Conservation (phyloP, 2,329 filamentous ascomycete genomes). For the Cercospora sesami region DNA sequence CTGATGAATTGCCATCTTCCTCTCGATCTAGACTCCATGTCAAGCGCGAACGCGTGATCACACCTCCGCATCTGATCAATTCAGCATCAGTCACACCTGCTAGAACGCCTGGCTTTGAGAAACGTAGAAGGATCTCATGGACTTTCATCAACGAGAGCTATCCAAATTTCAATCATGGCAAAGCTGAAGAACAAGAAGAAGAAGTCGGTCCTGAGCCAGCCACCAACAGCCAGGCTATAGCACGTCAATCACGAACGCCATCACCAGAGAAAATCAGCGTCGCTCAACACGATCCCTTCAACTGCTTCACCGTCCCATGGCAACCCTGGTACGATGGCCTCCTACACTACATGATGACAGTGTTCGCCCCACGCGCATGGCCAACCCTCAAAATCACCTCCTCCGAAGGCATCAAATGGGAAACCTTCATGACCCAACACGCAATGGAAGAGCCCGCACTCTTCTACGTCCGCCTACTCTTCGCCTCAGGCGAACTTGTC, state of each 20-base stretch:
- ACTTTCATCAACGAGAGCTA: not conserved
- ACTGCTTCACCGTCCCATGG: slow-evolving; percentile 35
- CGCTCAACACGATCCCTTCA: slow-evolving; percentile 34
- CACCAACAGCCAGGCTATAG: not conserved
- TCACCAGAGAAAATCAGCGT: not conserved
- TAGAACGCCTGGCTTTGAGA: not conserved
- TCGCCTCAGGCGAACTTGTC: slow-evolving; percentile 38
- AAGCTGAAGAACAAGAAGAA: no score
- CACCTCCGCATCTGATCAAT: not conserved
- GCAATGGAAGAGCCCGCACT: slow-evolving; percentile 37
- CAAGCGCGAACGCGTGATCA: not conserved
- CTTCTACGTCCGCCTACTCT: slow-evolving; percentile 38
- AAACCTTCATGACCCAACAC: slow-evolving; percentile 38
- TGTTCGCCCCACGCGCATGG: slow-evolving; percentile 39
- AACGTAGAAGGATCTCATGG: not conserved
- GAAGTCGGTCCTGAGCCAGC: not conserved
- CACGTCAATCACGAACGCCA: not conserved
- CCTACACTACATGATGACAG: slow-evolving; percentile 40
- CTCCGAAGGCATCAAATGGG: slow-evolving; percentile 34
- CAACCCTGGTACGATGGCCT: slow-evolving; percentile 36
- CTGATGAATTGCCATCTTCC: not conserved
- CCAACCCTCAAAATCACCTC: slow-evolving; percentile 35
- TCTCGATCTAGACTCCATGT: not conserved
- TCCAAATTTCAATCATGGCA: not conserved
- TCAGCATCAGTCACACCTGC: not conserved